phyloP scores from a whole-genome alignment of 2,329 filamentous ascomycete species.

The Penicillium sp. region DNA sequence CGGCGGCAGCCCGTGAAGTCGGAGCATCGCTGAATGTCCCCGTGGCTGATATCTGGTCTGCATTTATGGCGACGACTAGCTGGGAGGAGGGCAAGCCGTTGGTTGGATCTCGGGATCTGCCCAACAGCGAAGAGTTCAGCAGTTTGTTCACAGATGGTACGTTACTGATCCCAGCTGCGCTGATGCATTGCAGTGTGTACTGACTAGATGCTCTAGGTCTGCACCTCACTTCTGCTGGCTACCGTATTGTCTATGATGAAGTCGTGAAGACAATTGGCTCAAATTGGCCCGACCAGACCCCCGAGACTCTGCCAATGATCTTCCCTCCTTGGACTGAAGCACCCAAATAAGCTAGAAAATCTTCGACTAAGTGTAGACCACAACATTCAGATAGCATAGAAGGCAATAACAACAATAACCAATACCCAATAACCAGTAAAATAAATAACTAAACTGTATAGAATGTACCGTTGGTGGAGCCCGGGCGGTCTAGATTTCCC shows the following conservation, averaged over 20 bases:
- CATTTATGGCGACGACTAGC: constrained; percentile 69
- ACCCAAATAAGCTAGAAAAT: constrained; percentile 37
- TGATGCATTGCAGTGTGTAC: constrained; percentile 2
- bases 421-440: background rate
- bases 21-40: constrained; percentile 61
- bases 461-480: constrained; percentile 21
- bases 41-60: constrained; percentile 79
- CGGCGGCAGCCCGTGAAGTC: constrained; percentile 67
- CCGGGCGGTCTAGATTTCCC: constrained; percentile 25
- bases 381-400: too few species aligned
- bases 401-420: too few species aligned
- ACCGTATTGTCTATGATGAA: constrained; percentile 59
- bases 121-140: constrained; percentile 60
- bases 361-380: background rate
- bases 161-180: constrained; percentile 24
- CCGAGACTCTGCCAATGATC: constrained; percentile 56
- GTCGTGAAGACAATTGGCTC: constrained; percentile 56
- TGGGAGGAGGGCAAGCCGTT: constrained; percentile 57
- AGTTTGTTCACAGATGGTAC: constrained; percentile 61
- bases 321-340: constrained; percentile 59
- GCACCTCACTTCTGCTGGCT: constrained; percentile 62
- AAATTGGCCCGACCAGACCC: constrained; percentile 60
- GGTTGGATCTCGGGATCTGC: constrained; percentile 61
- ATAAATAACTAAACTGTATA: background rate
- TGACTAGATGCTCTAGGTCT: constrained; percentile 48